These are phyloP conservation scores for Candida andamanensis DNA, from an alignment of 805 yeast species.

Conservation along the genomic window DNA sequence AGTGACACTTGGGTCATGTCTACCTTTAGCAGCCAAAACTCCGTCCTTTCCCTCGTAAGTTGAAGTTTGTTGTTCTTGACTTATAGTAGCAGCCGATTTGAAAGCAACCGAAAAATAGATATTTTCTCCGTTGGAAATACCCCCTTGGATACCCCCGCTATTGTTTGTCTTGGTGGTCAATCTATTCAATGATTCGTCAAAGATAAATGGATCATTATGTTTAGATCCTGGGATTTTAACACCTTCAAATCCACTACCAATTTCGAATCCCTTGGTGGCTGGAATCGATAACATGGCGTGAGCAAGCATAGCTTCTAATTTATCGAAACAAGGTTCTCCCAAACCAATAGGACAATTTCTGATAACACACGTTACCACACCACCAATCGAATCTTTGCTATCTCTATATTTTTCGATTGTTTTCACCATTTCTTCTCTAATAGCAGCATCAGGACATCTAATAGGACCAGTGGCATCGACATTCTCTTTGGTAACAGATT, in stretches of 20 bases:
- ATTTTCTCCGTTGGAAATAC: constrained; percentile 93
- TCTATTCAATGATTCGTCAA: constrained; percentile 52
- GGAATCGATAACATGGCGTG: constrained; percentile 98
- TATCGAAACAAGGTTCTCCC: constrained; percentile 97
- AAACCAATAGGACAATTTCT: constrained; percentile 93
- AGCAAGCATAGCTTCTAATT: constrained; percentile 89
- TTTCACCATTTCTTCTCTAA: constrained; percentile 75
- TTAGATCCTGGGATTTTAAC: constrained; percentile 85
- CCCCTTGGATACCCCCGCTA: constrained; percentile 98
- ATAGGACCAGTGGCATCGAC: constrained; percentile 88
- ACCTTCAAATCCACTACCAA: constrained; percentile 94
- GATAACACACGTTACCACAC: constrained; percentile 94
- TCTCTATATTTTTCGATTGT: constrained; percentile 85
- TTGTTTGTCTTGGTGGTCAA: constrained; percentile 85
- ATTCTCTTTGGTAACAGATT: constrained; percentile 77
- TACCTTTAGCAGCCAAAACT: constrained; percentile 88
- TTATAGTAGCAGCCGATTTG: constrained; percentile 96
- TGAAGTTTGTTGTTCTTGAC: constrained; percentile 85
- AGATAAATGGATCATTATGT: constrained; percentile 85
- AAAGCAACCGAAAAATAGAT: constrained; percentile 93
- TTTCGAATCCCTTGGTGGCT: constrained; percentile 96
- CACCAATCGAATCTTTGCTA: constrained; percentile 89
- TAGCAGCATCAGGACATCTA: constrained; percentile 80
- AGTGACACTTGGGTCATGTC: constrained; percentile 98
- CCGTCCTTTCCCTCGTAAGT: constrained; percentile 88